A percentile compares a stretch with the other conserved stretches of the same genome.
Evolutionary conservation across 345 rosid genomes (phyloP).

Genomic region (Linum lewisii): DNA sequence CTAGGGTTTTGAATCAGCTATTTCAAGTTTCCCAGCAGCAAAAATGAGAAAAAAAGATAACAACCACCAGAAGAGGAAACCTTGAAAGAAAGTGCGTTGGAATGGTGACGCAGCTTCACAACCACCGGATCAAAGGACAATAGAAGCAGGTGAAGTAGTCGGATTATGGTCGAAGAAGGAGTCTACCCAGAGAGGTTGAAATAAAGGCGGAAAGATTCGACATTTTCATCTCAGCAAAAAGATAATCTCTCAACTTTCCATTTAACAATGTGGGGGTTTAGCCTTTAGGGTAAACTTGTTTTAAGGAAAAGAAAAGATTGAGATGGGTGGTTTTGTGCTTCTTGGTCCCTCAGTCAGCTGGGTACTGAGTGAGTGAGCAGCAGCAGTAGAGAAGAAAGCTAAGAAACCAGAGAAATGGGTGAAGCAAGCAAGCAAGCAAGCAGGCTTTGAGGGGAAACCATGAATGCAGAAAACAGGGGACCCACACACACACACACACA

Average conservation of each 20-base stretch:
- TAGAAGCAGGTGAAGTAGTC: slow-evolving; percentile 1
- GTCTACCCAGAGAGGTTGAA: slow-evolving; percentile 37
- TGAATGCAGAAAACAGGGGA: not conserved
- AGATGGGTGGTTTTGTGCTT: slow-evolving; percentile 10
- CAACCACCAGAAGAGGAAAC: not conserved
- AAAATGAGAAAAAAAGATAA: too few species aligned
- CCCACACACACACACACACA: too few species aligned
- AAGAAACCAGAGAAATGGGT: too few species aligned
- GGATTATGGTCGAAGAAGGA: slow-evolving; percentile 15
- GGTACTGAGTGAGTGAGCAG: slow-evolving; percentile 20
- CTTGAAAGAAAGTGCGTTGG: slow-evolving; percentile 10
- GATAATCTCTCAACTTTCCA: slow-evolving; percentile 26
- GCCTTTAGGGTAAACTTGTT: slow-evolving; percentile 24
- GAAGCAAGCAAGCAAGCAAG: too few species aligned
- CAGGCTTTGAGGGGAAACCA: too few species aligned
- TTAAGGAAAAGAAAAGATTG: slow-evolving; percentile 14
- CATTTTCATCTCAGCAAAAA: slow-evolving; percentile 29
- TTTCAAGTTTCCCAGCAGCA: too few species aligned
- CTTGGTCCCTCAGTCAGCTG: not conserved
- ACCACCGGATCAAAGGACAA: slow-evolving; percentile 12
- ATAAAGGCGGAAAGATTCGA: slow-evolving; percentile 13
- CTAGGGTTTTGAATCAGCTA: too few species aligned
- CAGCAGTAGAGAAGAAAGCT: slow-evolving; percentile 5
- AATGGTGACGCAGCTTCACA: slow-evolving; percentile 17
- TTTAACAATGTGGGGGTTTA: slow-evolving; percentile 36